Evolutionary conservation across 2,329 filamentous ascomycete genomes (phyloP), one percentile per base, ranked within the genome.

Genomic region (Chrysoporthe austroafricana): DNA sequence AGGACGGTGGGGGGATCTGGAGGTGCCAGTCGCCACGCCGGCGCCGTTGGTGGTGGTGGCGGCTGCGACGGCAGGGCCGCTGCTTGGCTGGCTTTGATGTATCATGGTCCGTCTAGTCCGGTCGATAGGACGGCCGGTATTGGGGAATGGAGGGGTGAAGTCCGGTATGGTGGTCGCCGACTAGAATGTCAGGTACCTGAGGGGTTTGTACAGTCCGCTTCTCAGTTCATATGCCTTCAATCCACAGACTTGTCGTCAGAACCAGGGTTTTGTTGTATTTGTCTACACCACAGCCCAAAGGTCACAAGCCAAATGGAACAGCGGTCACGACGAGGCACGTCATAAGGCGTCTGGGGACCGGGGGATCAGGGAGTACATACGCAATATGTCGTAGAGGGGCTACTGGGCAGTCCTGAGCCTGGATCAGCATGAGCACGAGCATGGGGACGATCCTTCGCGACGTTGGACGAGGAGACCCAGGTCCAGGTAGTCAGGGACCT

Each of bases 11-110:
- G 62, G 32, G 50, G 46, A 26, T 8, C n/a, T 11, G 21, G 62
- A 58, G 50, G 50, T 34, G 50, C 6, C 13, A 44, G 66, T 50
- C 70, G 83, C 79, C 73, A 72, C 69, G 62, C 86, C 70, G 83
- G 70, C 68, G 71, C 78, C 79, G 69, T 82, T 72, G 74, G 42
- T 34, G 66, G 76, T 32, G 21, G 57, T 32, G 9, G 39, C 32
- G 9, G 14, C 16, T 18, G 14, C 13, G 39, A n/a, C 36, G 39
- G 26, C 39, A 36, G 8, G 13, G n/a, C 34, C 14, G 56, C 56
- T 34, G 36, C 32, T n/a, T 60, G 57, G 21, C 14, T 54, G 50
- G 50, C 32, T 13, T 32, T 54, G 50, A 13, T 54, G 26, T 54
- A 54, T 54, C 50, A 54, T 54, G 50, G 26, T 54, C 21, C n/a